Evolutionary conservation across 1,139 yeast genomes (phyloP).

Genomic region (Yamadazyma diddensiae): DNA sequence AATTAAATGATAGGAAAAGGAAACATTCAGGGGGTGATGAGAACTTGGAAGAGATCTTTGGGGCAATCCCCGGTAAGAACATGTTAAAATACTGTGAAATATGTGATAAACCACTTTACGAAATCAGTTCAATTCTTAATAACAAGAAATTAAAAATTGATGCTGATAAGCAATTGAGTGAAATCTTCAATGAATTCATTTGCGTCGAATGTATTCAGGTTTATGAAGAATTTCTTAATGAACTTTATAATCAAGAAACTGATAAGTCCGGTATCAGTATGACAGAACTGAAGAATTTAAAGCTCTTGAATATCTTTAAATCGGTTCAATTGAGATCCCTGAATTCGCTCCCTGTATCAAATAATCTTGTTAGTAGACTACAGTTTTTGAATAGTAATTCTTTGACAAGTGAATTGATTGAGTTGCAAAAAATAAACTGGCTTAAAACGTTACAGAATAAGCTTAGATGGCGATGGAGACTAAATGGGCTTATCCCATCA

Average conservation of each 20-base stretch:
- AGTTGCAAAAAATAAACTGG: constrained; percentile 24
- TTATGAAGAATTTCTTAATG: constrained; percentile 52
- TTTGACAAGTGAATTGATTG: constrained; percentile 1
- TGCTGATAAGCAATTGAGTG: constrained; percentile 10
- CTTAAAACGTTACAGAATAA: constrained; percentile 25
- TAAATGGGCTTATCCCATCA: constrained; percentile 21
- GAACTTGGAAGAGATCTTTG: constrained; percentile 39
- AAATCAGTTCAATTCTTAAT: constrained; percentile 48
- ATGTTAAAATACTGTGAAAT: constrained; percentile 53
- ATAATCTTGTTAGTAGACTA: constrained; percentile 23
- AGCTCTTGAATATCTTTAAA: constrained; percentile 23
- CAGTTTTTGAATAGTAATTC: constrained; percentile 18
- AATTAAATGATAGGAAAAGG: constrained; percentile 14
- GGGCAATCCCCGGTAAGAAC: constrained; percentile 39
- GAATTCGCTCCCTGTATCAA: constrained; percentile 15
- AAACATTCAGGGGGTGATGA: constrained; percentile 20
- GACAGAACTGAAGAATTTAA: constrained; percentile 14
- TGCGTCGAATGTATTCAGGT: constrained; percentile 61
- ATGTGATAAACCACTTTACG: constrained; percentile 67
- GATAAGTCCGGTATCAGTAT: background rate
- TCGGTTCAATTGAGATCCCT: constrained; percentile 19
- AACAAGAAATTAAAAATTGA: constrained; percentile 19
- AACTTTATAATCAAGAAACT: constrained; percentile 16
- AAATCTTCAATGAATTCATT: constrained; percentile 49
- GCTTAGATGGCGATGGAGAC: constrained; percentile 32